Conservation (phyloP, 2,329 filamentous ascomycete species). For the Trichoderma citrinoviride region DNA sequence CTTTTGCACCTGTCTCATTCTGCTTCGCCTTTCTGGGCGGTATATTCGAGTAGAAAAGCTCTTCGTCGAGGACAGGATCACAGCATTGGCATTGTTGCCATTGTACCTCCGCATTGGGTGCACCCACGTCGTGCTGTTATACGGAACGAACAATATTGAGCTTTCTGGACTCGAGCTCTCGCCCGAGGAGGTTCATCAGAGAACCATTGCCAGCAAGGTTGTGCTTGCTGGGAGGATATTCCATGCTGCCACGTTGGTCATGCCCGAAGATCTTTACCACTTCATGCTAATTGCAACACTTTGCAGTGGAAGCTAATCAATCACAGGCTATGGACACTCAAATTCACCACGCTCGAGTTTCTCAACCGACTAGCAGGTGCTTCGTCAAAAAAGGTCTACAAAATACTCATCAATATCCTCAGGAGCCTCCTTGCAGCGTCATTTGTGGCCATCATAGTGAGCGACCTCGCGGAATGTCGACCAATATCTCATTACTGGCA, state of each 20-base stretch:
- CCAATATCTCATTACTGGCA: slow-evolving; percentile 11
- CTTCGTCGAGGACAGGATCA: slow-evolving; percentile 8
- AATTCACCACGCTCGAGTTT: slow-evolving; percentile 8
- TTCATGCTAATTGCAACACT: no score
- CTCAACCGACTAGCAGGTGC: background rate
- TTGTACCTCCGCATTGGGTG: slow-evolving; percentile 3
- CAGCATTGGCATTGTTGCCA: background rate
- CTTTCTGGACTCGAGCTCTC: background rate
- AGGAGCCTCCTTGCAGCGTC: background rate
- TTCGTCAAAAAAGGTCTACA: background rate
- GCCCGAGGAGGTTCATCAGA: background rate
- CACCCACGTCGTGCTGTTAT: background rate
- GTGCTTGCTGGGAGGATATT: slow-evolving; percentile 5
- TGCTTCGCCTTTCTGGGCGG: slow-evolving; percentile 5
- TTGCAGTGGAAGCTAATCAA: background rate
- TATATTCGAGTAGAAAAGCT: slow-evolving; percentile 11
- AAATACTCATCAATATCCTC: background rate
- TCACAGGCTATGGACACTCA: slow-evolving; percentile 3
- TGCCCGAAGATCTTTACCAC: background rate
- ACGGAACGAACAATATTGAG: slow-evolving; percentile 6
- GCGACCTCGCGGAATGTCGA: background rate
- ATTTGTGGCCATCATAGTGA: background rate
- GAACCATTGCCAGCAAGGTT: background rate
- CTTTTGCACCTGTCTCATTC: slow-evolving; percentile 5
- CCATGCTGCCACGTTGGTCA: slow-evolving; percentile 1